Evolutionary conservation across 495 filamentous ascomycete species (phyloP).

Genomic region (Patellaria atrata): DNA sequence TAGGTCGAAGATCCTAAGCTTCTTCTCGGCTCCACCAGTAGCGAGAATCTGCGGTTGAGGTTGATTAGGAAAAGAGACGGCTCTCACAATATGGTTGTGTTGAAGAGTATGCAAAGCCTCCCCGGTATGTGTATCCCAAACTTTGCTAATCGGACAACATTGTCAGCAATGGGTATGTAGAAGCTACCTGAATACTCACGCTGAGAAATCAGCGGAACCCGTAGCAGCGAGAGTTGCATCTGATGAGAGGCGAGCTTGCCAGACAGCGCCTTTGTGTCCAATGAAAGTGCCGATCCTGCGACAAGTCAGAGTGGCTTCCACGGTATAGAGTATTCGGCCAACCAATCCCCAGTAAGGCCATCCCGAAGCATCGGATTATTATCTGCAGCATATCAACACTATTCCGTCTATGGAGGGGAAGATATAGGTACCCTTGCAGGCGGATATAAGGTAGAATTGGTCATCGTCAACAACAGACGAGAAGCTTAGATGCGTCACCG

Average conservation of each 20-base stretch:
- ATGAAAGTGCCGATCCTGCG: constrained; percentile 94
- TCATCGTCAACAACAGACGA: constrained; percentile 76
- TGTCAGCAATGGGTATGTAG: constrained; percentile 12
- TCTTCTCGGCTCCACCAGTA: constrained; percentile 91
- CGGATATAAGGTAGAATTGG: constrained; percentile 89
- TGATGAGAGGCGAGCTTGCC: constrained; percentile 80
- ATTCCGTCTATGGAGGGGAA: not conserved
- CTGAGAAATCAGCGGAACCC: constrained; percentile 89
- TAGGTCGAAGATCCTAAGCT: constrained; percentile 86
- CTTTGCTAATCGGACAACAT: constrained; percentile 47
- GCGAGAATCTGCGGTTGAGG: constrained; percentile 67
- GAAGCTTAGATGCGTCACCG: constrained; percentile 89
- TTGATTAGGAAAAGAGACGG: constrained; percentile 69
- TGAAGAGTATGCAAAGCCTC: constrained; percentile 78
- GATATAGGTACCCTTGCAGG: constrained; percentile 67
- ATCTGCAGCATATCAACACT: constrained; percentile 37
- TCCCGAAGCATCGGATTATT: constrained; percentile 97
- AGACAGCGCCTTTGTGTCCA: constrained; percentile 94
- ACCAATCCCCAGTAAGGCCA: constrained; percentile 81
- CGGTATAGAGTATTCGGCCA: constrained; percentile 1
- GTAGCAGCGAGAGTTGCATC: constrained; percentile 84
- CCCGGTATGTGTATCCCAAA: constrained; percentile 93
- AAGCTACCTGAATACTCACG: constrained; percentile 38
- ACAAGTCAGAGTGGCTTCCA: not conserved
- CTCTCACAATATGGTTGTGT: constrained; percentile 88